Percentiles rank a stretch among this genome's conserved stretches.
phyloP scores from a whole-genome alignment of 345 rosid genomes.

The Hevea brasiliensis region DNA sequence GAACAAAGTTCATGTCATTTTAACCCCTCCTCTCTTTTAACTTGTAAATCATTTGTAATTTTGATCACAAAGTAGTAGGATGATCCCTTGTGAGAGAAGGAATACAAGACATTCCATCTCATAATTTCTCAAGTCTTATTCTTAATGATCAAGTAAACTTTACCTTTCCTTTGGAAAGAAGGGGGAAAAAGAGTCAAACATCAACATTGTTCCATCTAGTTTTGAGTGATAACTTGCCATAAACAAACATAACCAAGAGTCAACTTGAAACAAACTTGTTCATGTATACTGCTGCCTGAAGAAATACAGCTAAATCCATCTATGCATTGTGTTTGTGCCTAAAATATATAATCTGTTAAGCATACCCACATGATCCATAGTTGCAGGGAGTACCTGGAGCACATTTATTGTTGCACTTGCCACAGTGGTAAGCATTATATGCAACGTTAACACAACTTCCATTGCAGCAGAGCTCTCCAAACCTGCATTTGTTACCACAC shows the following conservation, averaged over 20 bases:
- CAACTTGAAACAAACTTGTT: background rate
- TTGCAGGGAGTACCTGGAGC: conserved; percentile 45
- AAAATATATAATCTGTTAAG: conserved; percentile 26
- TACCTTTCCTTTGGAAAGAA: no score
- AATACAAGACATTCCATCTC: no score
- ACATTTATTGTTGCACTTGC: conserved; percentile 55
- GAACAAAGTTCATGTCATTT: no score
- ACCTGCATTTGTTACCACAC: conserved; percentile 53
- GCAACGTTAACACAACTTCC: conserved; percentile 43
- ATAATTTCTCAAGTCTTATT: no score
- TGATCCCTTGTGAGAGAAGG: no score
- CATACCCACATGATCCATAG: conserved; percentile 66
- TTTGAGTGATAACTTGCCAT: background rate
- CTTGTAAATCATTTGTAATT: no score
- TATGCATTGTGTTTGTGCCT: background rate
- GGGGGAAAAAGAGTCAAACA: no score
- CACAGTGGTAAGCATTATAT: conserved; percentile 45
- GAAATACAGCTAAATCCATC: background rate
- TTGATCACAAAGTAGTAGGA: no score
- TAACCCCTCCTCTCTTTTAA: no score
- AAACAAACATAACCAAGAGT: background rate
- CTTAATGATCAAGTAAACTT: no score
- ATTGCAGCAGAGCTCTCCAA: conserved; percentile 58
- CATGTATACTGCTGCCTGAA: background rate
- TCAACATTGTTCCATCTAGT: background rate